Percentiles rank a stretch among this genome's conserved stretches.
phyloP scores from a whole-genome alignment of 176 grass and related monocot species.

The Pharus latifolius region DNA sequence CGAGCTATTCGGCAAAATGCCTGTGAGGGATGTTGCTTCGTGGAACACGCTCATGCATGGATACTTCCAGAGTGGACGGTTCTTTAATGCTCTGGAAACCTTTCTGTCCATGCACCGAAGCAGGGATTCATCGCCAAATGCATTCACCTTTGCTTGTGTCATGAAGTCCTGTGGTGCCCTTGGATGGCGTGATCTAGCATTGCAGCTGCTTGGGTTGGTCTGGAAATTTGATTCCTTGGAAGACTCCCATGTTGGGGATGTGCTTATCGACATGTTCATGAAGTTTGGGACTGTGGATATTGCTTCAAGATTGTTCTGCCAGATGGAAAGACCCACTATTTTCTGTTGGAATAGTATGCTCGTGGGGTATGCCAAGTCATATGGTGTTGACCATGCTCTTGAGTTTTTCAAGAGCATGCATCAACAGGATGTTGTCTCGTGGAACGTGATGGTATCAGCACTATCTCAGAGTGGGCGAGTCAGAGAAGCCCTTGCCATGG shows the following conservation, averaged over 20 bases:
- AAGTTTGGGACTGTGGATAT: constrained; percentile 49
- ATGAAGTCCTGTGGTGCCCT: constrained; percentile 70
- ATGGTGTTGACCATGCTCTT: constrained; percentile 38
- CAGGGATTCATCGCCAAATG: constrained; percentile 35
- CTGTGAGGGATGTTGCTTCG: constrained; percentile 43
- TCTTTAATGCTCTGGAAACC: constrained; percentile 13
- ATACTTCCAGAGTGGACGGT: constrained; percentile 45
- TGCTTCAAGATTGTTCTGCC: constrained; percentile 46
- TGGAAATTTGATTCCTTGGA: constrained; percentile 50
- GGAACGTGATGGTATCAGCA: constrained; percentile 83
- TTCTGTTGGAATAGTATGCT: constrained; percentile 80
- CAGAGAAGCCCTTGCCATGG: constrained; percentile 44
- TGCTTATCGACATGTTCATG: constrained; percentile 80
- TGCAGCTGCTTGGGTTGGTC: constrained; percentile 61
- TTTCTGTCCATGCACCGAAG: constrained; percentile 45
- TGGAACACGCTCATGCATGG: constrained; percentile 90
- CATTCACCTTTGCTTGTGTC: constrained; percentile 53
- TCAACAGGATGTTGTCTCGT: constrained; percentile 70
- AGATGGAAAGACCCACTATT: constrained; percentile 41
- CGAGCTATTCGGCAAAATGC: constrained; percentile 83
- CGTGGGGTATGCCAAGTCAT: constrained; percentile 45
- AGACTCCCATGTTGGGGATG: constrained; percentile 39
- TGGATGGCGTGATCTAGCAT: constrained; percentile 29
- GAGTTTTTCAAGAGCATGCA: constrained; percentile 70
- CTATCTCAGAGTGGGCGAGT: constrained; percentile 40